Base-by-base conservation (phyloP, 2,329 filamentous ascomycete genomes). In the Xylariaceae sp. region DNA sequence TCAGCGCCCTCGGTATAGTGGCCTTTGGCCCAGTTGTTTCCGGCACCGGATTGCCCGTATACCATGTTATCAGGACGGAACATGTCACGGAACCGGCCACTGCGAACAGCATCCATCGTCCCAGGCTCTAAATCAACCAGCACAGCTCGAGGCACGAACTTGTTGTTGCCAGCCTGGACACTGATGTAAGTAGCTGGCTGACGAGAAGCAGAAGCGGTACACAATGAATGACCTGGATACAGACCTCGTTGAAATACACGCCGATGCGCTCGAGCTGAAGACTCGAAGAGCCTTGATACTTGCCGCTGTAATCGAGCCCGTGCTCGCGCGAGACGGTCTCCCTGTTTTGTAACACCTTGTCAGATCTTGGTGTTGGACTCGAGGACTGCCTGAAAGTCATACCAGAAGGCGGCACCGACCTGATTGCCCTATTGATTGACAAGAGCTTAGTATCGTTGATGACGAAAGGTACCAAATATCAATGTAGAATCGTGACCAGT, bases 1-100 rank as follows among this genome's bases (percentile, higher is more conserved):
- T 98, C 93, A 62, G 93, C 93, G 83, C 93, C 93, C 80, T 98
- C 93, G 58, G 93, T 98, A 83, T 98, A 97, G 74, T 97, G 93
- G 77, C 93, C 93, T 86, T 97, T 98, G 74, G 93, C 93, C 93
- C 93, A 98, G 85, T 97, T 97, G 89, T 98, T 98, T 77, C 93
- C 93, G 72, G 93, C 93, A 82, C 93, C 92, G 64, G 93, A 97
- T 80, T 97, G 93, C 64, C 93, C 93, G 74, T 97, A 97, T 69
- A 97, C 90, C 76, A 97, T 97, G 86, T 97, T 98, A 80, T 98
- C 93, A 69, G 93, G 93, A 59, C 93, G 91, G 90, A 98, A 97
- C 61, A 98, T 90, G 79, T 96, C 88, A 63, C 93, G 93, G 71
- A 97, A 97, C 59, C 93, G 93, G 73, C 93, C 92, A 63, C 92